Conservation (phyloP, 176 grass and related monocot species). For the Canna indica region DNA sequence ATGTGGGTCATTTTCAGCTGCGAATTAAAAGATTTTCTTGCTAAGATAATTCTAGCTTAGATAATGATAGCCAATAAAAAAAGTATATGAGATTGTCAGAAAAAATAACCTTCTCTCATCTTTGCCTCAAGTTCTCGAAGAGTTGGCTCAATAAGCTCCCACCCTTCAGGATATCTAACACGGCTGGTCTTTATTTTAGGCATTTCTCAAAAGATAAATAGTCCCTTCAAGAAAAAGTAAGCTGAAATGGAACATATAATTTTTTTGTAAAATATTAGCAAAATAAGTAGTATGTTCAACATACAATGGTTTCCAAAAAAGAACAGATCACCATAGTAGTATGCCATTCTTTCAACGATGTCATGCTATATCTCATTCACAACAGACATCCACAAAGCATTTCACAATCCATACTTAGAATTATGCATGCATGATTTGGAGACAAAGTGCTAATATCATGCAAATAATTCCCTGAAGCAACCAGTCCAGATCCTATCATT, state of each 20-base stretch:
- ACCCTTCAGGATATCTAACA: conserved; percentile 85
- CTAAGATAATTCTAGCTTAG: background rate
- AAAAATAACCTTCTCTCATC: conserved; percentile 65
- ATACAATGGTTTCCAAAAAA: too few relatives aligned
- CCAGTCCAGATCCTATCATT: too few relatives aligned
- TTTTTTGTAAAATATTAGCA: too few relatives aligned
- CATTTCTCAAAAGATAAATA: conserved; percentile 20
- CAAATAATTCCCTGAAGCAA: background rate
- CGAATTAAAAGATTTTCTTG: conserved; percentile 1
- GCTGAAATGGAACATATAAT: background rate
- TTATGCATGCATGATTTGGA: background rate
- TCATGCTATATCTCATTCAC: background rate
- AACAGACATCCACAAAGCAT: background rate
- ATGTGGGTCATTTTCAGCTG: conserved; percentile 94
- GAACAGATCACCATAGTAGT: background rate
- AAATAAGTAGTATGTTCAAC: too few relatives aligned
- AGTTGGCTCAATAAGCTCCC: conserved; percentile 83
- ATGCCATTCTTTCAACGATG: background rate
- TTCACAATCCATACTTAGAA: background rate
- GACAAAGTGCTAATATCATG: background rate
- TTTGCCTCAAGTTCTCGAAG: conserved; percentile 77
- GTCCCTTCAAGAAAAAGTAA: background rate
- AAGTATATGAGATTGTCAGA: background rate
- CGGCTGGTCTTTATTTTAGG: conserved; percentile 95
- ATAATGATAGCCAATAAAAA: conserved; percentile 1